These are phyloP conservation scores for Samsoniella hepiali DNA, from an alignment of 2,329 filamentous ascomycete genomes.

Conservation along the genomic window DNA sequence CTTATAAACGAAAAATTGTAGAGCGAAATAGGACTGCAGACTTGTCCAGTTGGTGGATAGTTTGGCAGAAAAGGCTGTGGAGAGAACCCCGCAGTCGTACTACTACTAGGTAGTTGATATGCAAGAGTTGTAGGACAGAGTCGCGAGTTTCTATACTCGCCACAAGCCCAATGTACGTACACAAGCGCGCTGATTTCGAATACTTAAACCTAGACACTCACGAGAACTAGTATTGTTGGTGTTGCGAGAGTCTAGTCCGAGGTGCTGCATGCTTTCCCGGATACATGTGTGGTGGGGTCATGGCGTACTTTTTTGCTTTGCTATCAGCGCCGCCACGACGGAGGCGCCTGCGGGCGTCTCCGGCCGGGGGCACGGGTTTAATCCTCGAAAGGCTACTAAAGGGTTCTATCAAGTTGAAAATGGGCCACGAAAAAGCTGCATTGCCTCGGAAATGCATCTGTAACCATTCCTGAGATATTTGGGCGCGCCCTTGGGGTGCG, in stretches of 20 bases:
- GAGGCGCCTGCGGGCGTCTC: slow-evolving; percentile 8
- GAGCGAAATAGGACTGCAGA: slow-evolving; percentile 4
- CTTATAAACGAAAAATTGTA: background rate
- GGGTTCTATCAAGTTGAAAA: too few relatives aligned
- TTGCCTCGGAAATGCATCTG: too few relatives aligned
- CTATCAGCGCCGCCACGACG: background rate
- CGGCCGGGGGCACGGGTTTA: background rate
- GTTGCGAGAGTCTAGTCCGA: background rate
- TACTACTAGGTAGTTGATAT: background rate
- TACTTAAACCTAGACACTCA: background rate
- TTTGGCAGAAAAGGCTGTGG: slow-evolving; percentile 3
- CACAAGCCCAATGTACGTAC: background rate
- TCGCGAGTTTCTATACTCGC: background rate
- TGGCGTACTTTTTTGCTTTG: background rate
- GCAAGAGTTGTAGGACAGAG: background rate
- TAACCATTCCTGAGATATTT: background rate
- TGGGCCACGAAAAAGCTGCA: too few relatives aligned
- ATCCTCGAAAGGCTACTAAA: too few relatives aligned
- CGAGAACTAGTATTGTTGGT: background rate
- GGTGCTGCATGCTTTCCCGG: background rate
- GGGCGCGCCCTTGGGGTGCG: background rate
- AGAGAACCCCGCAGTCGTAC: slow-evolving; percentile 14
- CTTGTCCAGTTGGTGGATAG: background rate
- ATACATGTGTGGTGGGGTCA: background rate
- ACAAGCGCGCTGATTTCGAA: background rate